These are phyloP conservation scores for Luvunga scandens DNA, from an alignment of 345 rosid species.

Conservation along the genomic window DNA sequence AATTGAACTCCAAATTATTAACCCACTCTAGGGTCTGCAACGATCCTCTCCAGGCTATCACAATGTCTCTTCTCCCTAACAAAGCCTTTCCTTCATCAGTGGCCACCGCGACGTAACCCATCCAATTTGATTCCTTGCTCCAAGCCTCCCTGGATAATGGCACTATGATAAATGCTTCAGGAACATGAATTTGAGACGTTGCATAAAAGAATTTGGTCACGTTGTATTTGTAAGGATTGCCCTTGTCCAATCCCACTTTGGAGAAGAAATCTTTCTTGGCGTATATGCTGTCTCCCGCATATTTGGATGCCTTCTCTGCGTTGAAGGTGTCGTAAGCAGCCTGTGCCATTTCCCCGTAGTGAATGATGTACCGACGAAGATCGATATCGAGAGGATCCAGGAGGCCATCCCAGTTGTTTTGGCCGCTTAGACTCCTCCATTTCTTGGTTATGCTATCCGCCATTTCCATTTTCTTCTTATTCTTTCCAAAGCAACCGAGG, in stretches of 20 bases:
- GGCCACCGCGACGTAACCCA: conserved; percentile 79
- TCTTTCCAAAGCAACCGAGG: conserved; percentile 25
- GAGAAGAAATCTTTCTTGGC: conserved; percentile 53
- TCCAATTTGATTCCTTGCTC: conserved; percentile 85
- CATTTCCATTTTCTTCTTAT: conserved; percentile 23
- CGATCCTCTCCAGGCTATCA: conserved; percentile 87
- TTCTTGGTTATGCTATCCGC: conserved; percentile 32
- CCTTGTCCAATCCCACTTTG: conserved; percentile 52
- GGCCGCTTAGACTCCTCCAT: conserved; percentile 74
- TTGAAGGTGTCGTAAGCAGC: conserved; percentile 73
- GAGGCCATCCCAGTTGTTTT: conserved; percentile 51
- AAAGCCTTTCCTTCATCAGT: conserved; percentile 59
- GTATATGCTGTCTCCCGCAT: conserved; percentile 62
- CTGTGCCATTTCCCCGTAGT: conserved; percentile 87
- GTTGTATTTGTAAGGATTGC: conserved; percentile 52
- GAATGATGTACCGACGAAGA: conserved; percentile 66
- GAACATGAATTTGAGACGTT: conserved; percentile 53
- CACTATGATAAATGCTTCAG: conserved; percentile 59
- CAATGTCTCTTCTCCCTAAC: conserved; percentile 83
- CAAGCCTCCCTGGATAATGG: conserved; percentile 77
- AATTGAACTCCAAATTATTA: conserved; percentile 49
- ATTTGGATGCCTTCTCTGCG: conserved; percentile 50
- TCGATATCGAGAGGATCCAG: conserved; percentile 69
- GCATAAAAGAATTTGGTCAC: conserved; percentile 77
- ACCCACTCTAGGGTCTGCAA: conserved; percentile 70